Evolutionary conservation across 495 filamentous ascomycete genomes (phyloP).

Genomic region (Penicillium manginii): DNA sequence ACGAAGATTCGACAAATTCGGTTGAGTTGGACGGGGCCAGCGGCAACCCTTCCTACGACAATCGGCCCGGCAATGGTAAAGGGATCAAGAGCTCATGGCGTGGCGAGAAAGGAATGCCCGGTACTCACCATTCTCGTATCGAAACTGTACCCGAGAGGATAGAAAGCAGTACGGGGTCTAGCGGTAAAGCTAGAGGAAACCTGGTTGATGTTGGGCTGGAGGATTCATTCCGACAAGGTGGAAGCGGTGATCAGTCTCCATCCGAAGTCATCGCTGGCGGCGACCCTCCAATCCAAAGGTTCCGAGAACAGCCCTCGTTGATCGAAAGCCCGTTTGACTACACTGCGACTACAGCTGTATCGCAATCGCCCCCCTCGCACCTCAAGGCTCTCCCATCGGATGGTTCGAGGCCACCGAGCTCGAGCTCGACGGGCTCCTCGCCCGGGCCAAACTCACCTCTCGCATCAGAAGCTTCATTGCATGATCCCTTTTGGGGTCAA

Average conservation of each 20-base stretch:
- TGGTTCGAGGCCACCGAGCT: conserved; percentile 46
- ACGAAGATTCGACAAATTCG: conserved; percentile 66
- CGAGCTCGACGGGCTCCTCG: conserved; percentile 46
- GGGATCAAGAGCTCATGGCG: conserved; percentile 59
- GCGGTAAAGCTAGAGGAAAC: conserved; percentile 63
- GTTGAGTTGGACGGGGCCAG: conserved; percentile 56
- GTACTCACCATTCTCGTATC: conserved; percentile 26
- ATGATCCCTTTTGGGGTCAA: conserved; percentile 92
- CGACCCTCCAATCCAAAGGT: conserved; percentile 85
- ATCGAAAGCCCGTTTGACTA: conserved; percentile 35
- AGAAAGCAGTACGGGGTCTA: conserved; percentile 40
- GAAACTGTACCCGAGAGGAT: conserved; percentile 36
- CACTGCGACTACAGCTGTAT: conserved; percentile 31
- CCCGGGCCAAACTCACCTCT: conserved; percentile 51
- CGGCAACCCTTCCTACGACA: conserved; percentile 37
- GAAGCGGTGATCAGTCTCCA: conserved; percentile 55
- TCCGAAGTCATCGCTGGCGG: conserved; percentile 64
- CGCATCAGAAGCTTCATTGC: conserved; percentile 58
- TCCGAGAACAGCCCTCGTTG: conserved; percentile 58
- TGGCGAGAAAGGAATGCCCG: conserved; percentile 41
- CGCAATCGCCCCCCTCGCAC: conserved; percentile 44
- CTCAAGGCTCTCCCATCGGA: conserved; percentile 43
- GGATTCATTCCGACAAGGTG: conserved; percentile 53
- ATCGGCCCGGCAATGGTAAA: conserved; percentile 44
- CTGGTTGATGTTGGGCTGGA: conserved; percentile 92